Evolutionary conservation across 805 yeast genomes (phyloP).

Genomic region (Suhomyces sp.): DNA sequence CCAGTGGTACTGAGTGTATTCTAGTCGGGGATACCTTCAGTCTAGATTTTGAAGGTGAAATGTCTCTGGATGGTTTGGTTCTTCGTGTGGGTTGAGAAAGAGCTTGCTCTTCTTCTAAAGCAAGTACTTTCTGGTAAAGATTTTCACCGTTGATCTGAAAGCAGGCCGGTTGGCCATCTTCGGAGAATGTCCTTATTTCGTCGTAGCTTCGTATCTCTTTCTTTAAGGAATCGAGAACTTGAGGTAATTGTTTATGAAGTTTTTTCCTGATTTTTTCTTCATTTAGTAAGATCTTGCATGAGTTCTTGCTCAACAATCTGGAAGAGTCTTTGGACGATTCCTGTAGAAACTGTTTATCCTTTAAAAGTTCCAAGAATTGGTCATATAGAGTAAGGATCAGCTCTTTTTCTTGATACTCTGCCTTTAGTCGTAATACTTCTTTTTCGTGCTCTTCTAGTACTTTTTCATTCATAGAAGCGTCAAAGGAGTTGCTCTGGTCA

Average conservation of each 20-base stretch:
- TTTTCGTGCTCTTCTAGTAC: slow-evolving; percentile 61
- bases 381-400: slow-evolving; percentile 57
- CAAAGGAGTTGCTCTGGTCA: slow-evolving; percentile 11
- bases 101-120: slow-evolving; percentile 26
- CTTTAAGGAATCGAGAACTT: slow-evolving; percentile 51
- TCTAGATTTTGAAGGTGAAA: neutral
- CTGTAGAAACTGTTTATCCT: slow-evolving; percentile 60
- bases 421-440: slow-evolving; percentile 54
- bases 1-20: neutral
- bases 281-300: slow-evolving; percentile 71
- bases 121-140: slow-evolving; percentile 37
- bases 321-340: slow-evolving; percentile 78
- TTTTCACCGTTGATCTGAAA: slow-evolving; percentile 46
- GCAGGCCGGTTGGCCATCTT: slow-evolving; percentile 10
- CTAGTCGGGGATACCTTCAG: neutral
- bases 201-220: slow-evolving; percentile 49
- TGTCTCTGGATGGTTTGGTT: neutral
- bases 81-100: neutral
- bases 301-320: slow-evolving; percentile 68
- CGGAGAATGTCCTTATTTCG: slow-evolving; percentile 14
- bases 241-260: slow-evolving; percentile 67
- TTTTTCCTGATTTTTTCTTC: slow-evolving; percentile 77
- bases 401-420: slow-evolving; percentile 47
- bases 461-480: slow-evolving; percentile 37
- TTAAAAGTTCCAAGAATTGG: slow-evolving; percentile 51